Evolutionary conservation across 2,329 filamentous ascomycete species (phyloP).

Genomic region (Penicillium corylophilum): DNA sequence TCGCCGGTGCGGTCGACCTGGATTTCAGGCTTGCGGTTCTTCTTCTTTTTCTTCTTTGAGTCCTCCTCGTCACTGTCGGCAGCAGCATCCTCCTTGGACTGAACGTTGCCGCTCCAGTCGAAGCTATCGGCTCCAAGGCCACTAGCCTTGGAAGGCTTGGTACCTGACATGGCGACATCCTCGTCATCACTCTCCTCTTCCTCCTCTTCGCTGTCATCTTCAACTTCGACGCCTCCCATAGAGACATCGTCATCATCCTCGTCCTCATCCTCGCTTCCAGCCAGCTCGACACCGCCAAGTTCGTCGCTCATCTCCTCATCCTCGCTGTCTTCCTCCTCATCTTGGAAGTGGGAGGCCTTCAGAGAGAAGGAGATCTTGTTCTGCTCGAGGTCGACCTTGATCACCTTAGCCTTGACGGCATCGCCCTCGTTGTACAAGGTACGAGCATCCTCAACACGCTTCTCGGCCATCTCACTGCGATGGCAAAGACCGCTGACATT

Average conservation of each 20-base stretch:
- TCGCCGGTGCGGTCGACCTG: constrained; percentile 90
- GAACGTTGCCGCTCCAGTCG: constrained; percentile 75
- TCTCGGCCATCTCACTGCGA: constrained; percentile 85
- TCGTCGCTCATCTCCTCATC: constrained; percentile 44
- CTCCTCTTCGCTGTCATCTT: constrained; percentile 44
- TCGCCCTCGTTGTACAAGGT: constrained; percentile 90
- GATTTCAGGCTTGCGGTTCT: constrained; percentile 72
- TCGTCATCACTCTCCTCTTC: constrained; percentile 42
- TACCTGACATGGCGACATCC: constrained; percentile 45
- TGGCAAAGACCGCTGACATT: constrained; percentile 95
- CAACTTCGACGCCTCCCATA: constrained; percentile 48
- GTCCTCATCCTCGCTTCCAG: constrained; percentile 32
- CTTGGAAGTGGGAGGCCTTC: constrained; percentile 86
- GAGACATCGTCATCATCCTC: constrained; percentile 37
- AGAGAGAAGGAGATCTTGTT: constrained; percentile 84
- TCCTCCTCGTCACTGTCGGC: constrained; percentile 53
- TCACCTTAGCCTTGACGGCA: constrained; percentile 83
- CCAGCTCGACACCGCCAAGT: constrained; percentile 32
- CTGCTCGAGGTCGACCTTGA: constrained; percentile 73
- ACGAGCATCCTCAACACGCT: constrained; percentile 75
- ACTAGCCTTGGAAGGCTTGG: constrained; percentile 40
- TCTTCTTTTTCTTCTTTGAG: constrained; percentile 64
- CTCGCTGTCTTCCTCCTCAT: constrained; percentile 50
- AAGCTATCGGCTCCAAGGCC: constrained; percentile 75
- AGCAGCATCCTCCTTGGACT: constrained; percentile 51